A percentile compares a stretch with the other conserved stretches of the same genome.
phyloP scores from a whole-genome alignment of 1,284 basidiomycete genomes.

The Austroboletus rostrupii region DNA sequence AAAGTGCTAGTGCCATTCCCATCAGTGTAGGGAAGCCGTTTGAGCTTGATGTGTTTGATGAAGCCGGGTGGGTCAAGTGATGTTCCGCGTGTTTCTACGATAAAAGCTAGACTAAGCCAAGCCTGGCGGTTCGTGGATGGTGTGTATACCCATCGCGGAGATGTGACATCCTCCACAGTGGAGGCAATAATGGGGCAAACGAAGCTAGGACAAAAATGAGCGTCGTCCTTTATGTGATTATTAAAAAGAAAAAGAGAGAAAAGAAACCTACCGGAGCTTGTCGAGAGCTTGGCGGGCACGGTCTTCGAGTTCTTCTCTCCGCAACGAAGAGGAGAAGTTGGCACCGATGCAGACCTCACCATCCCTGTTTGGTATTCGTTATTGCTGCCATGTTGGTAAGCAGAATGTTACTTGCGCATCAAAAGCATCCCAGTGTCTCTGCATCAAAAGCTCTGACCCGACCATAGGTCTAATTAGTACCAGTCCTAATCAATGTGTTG shows the following conservation, averaged over 20 bases:
- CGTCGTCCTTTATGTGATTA: no score
- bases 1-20: conserved; percentile 4
- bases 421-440: conserved; percentile 11
- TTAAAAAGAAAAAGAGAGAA: neutral
- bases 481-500: neutral
- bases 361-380: conserved; percentile 7
- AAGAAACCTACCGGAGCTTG: conserved; percentile 17
- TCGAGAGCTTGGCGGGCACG: conserved; percentile 16
- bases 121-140: conserved; percentile 18
- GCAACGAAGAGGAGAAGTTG: conserved; percentile 14
- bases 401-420: conserved; percentile 12
- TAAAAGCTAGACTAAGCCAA: conserved; percentile 20
- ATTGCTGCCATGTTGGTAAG: neutral
- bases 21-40: conserved; percentile 16
- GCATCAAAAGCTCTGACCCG: conserved; percentile 19
- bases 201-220: conserved; percentile 8
- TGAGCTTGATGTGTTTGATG: conserved; percentile 13
- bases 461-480: conserved; percentile 9
- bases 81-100: conserved; percentile 17
- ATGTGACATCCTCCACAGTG: conserved; percentile 8
- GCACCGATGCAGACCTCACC: conserved; percentile 14
- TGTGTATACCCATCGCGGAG: conserved; percentile 19
- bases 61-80: conserved; percentile 16
- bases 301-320: conserved; percentile 4
- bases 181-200: conserved; percentile 21